phyloP scores from a whole-genome alignment of 768 basidiomycete genomes.

The Sarcodon aspratus region DNA sequence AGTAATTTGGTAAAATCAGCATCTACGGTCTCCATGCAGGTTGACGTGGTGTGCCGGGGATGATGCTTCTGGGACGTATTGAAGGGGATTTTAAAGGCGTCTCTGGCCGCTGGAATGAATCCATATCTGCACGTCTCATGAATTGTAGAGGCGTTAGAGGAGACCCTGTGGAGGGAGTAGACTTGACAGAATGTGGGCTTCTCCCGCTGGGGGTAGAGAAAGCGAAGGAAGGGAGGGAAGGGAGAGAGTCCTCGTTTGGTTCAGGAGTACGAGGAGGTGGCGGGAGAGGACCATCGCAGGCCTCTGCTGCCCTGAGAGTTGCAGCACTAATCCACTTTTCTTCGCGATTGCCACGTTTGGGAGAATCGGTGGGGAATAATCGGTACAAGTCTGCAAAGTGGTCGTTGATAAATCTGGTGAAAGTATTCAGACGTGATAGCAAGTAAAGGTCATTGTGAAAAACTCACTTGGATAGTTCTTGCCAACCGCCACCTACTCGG shows the following conservation, averaged over 20 bases:
- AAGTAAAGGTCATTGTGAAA: neutral
- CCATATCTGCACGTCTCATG: slow-evolving; percentile 66
- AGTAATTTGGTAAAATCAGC: neutral
- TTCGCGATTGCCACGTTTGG: slow-evolving; percentile 33
- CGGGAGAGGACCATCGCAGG: slow-evolving; percentile 24
- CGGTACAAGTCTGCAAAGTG: slow-evolving; percentile 82
- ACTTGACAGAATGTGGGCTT: slow-evolving; percentile 33
- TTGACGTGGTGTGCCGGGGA: slow-evolving; percentile 36
- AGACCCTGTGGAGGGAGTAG: slow-evolving; percentile 56
- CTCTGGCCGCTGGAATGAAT: slow-evolving; percentile 40
- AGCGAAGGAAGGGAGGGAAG: slow-evolving; percentile 53
- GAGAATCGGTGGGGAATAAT: slow-evolving; percentile 49
- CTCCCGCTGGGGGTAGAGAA: slow-evolving; percentile 36
- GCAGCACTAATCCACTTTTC: slow-evolving; percentile 82
- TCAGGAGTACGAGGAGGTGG: slow-evolving; percentile 57
- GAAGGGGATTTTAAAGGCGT: slow-evolving; percentile 58
- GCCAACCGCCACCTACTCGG: slow-evolving; percentile 91
- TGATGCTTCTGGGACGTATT: slow-evolving; percentile 24
- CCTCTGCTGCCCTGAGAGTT: slow-evolving; percentile 49
- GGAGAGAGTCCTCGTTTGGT: slow-evolving; percentile 25
- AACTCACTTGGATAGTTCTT: slow-evolving; percentile 78
- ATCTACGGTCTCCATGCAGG: slow-evolving; percentile 53
- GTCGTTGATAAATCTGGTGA: slow-evolving; percentile 66
- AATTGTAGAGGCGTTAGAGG: slow-evolving; percentile 78
- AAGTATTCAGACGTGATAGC: slow-evolving; percentile 1